Percentiles rank a stretch among this genome's conserved stretches.
phyloP scores from a whole-genome alignment of 257 asterid species.

The Solanum phureja region DNA sequence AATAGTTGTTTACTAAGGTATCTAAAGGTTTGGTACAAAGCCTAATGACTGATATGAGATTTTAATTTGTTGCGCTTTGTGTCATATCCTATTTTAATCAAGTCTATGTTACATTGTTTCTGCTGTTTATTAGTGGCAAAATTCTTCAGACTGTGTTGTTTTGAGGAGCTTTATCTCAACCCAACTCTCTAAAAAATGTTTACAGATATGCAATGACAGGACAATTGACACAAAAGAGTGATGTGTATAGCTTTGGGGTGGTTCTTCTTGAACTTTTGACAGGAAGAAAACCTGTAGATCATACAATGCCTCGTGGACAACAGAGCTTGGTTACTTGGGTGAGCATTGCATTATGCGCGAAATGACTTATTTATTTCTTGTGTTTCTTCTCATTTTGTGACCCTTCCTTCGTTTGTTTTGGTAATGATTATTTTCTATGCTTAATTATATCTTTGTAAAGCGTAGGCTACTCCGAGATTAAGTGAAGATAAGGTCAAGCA shows the following conservation, averaged over 20 bases:
- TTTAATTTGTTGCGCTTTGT: background rate
- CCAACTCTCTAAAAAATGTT: background rate
- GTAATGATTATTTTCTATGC: background rate
- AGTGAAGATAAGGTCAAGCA: constrained; percentile 34
- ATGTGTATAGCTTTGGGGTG: constrained; percentile 29
- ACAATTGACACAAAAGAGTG: constrained; percentile 13
- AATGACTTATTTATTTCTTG: background rate
- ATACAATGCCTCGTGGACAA: constrained; percentile 25
- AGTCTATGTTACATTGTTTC: background rate
- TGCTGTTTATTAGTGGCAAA: background rate
- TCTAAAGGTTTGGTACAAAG: background rate
- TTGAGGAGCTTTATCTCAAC: background rate
- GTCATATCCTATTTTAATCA: background rate
- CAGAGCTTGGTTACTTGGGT: constrained; percentile 18
- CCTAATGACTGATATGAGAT: background rate
- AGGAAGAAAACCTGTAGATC: constrained; percentile 34
- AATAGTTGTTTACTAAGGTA: background rate
- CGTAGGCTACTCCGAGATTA: constrained; percentile 22
- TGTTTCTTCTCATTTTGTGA: background rate
- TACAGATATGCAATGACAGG: constrained; percentile 15
- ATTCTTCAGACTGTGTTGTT: background rate
- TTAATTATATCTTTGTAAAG: background rate
- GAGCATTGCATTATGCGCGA: background rate
- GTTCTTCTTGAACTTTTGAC: constrained; percentile 29
- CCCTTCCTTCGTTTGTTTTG: background rate